These are phyloP conservation scores for Ustilago xerochloae DNA, from an alignment of 1,284 basidiomycete species.

Conservation along the genomic window DNA sequence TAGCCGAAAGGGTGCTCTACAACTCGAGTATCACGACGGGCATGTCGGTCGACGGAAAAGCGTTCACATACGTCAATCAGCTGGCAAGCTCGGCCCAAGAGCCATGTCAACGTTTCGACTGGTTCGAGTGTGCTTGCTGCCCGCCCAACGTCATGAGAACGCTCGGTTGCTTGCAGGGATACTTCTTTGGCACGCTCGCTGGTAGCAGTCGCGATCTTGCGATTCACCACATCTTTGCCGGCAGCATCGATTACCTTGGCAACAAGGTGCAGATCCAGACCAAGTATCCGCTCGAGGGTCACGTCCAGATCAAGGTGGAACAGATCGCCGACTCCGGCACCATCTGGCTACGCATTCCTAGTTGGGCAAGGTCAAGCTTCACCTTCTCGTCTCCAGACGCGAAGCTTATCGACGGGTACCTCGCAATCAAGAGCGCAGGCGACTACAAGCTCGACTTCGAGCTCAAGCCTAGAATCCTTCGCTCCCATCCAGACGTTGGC, in stretches of 20 bases:
- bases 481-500: slow-evolving; percentile 21
- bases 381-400: neutral
- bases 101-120: slow-evolving; percentile 27
- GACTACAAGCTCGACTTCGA: slow-evolving; percentile 6
- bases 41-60: slow-evolving; percentile 30
- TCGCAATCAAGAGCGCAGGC: slow-evolving; percentile 5
- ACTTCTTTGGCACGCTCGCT: slow-evolving; percentile 19
- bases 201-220: slow-evolving; percentile 5
- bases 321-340: slow-evolving; percentile 4
- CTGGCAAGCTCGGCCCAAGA: slow-evolving; percentile 30
- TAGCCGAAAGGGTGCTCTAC: slow-evolving; percentile 30
- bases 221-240: slow-evolving; percentile 34
- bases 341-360: slow-evolving; percentile 23
- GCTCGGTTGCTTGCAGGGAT: slow-evolving; percentile 30
- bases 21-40: slow-evolving; percentile 36
- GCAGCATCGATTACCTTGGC: slow-evolving; percentile 15
- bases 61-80: slow-evolving; percentile 40
- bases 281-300: slow-evolving; percentile 16
- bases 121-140: slow-evolving; percentile 39
- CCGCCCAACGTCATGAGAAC: slow-evolving; percentile 37
- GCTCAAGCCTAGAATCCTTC: slow-evolving; percentile 14
- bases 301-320: slow-evolving; percentile 2
- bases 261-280: slow-evolving; percentile 21
- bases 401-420: slow-evolving; percentile 5
- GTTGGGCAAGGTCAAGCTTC: slow-evolving; percentile 21